Evolutionary conservation across 2,329 filamentous ascomycete species (phyloP).

Genomic region (Penicillium sp.): DNA sequence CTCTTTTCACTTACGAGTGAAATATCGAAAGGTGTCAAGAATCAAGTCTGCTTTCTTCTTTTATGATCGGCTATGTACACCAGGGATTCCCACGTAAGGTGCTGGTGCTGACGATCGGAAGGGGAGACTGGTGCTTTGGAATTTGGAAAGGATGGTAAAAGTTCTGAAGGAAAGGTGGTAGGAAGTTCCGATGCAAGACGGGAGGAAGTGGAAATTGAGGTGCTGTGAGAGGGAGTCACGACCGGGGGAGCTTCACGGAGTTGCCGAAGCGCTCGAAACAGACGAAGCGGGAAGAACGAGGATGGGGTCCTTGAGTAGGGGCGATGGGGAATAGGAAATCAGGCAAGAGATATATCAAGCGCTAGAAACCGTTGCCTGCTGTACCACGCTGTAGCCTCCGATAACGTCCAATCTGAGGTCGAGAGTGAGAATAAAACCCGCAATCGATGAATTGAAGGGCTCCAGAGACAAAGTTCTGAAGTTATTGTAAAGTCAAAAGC

Average conservation of each 20-base stretch:
- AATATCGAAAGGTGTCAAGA: conserved; percentile 48
- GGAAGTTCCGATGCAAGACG: conserved; percentile 31
- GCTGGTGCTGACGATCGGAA: conserved; percentile 67
- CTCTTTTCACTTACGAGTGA: conserved; percentile 46
- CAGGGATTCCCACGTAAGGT: conserved; percentile 87
- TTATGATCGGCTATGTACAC: conserved; percentile 73
- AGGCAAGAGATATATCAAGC: conserved; percentile 17
- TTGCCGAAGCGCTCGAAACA: conserved; percentile 15
- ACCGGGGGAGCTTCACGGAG: conserved; percentile 19
- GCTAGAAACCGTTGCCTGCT: conserved; percentile 12
- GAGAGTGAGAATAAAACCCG: conserved; percentile 2
- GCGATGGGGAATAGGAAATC: conserved; percentile 21
- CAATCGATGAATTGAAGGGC: not conserved
- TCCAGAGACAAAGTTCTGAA: not conserved
- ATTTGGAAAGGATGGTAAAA: conserved; percentile 30
- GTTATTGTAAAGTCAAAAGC: not conserved
- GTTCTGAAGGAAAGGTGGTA: conserved; percentile 37
- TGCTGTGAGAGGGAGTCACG: conserved; percentile 14
- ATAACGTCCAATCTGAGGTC: conserved; percentile 12
- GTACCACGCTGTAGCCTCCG: conserved; percentile 14
- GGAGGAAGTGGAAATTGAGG: conserved; percentile 31
- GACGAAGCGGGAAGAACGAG: conserved; percentile 14
- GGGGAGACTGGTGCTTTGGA: conserved; percentile 42
- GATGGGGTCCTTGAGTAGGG: conserved; percentile 17
- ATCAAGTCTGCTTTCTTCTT: conserved; percentile 56